Evolutionary conservation across 495 filamentous ascomycete species (phyloP), one percentile per base, ranked within the genome.

Genomic region (Mycothermus thermophilus): DNA sequence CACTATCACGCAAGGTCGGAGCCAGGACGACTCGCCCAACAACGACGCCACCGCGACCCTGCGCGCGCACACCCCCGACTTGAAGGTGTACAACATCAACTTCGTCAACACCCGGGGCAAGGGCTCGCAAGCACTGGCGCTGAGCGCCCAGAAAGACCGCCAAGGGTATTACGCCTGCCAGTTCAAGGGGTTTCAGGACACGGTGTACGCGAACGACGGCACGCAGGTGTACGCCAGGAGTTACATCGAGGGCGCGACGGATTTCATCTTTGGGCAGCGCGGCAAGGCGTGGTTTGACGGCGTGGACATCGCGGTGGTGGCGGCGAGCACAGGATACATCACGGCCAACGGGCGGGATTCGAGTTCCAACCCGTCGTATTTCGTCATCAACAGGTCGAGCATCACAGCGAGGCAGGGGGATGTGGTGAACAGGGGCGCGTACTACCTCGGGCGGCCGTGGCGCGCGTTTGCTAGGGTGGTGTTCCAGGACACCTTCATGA

Each of bases 401-500:
- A 49, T 71, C 15, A 56, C 61, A 3, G 63, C 61, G 20, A 69
- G 60, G 8, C 35, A 51, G 1, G 72, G 69, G 5, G 50, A 64
- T 22, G 51, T 32, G 16, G 67, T 78, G 6, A 15, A 57, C 3
- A 41, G 48, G 8, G 75, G 72, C 4, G 59, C 63, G 18, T 71
- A 64, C 32, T 79, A 74, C 44, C 63, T 81, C 3, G 77, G 77
- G 5, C 64, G 76, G n/a, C 78, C 77, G 12, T 81, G 76, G 75
- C 52, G 62, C 8, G 51, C 68, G 32, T 78, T 71, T 42, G 62
- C 75, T 3, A 55, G 71, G 2, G 77, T 78, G 2, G 63, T 73
- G 17, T 74, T 79, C 55, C 77, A 79, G 51, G 57, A 63, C 20
- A 75, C 68, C 3, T 36, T 40, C 4, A 54, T 80, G 44, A 60